Evolutionary conservation across 2,329 filamentous ascomycete species (phyloP).

Genomic region (Aspergillus carbonarius): DNA sequence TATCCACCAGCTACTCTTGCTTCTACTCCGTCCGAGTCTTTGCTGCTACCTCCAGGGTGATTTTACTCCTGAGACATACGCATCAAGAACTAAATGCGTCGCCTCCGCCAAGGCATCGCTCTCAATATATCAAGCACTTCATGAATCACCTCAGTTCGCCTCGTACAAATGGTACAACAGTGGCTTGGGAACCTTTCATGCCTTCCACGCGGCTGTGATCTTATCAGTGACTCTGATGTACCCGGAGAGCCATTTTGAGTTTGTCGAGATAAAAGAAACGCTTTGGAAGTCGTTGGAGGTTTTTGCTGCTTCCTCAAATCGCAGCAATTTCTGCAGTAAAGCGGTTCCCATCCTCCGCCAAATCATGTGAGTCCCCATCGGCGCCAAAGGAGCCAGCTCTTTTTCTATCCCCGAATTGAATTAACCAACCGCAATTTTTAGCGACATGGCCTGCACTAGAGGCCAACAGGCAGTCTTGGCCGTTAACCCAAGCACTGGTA

Average conservation of each 20-base stretch:
- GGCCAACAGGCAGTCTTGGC: constrained; percentile 14
- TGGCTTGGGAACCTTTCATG: constrained; percentile 42
- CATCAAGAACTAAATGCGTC: constrained; percentile 33
- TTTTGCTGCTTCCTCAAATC: constrained; percentile 34
- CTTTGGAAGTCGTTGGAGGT: constrained; percentile 31
- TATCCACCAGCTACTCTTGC: constrained; percentile 38
- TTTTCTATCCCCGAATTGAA: neutral
- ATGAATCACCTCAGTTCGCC: constrained; percentile 31
- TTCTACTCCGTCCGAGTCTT: constrained; percentile 38
- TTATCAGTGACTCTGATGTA: constrained; percentile 30
- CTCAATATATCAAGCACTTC: constrained; percentile 33
- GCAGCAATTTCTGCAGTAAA: constrained; percentile 39
- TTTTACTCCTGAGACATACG: constrained; percentile 29
- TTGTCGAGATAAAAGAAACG: constrained; percentile 28
- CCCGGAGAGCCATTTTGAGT: constrained; percentile 30
- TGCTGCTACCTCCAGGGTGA: constrained; percentile 35
- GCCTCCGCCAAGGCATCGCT: constrained; percentile 35
- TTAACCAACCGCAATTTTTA: constrained; percentile 1
- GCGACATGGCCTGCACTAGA: constrained; percentile 26
- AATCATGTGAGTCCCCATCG: constrained; percentile 28
- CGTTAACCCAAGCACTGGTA: constrained; percentile 7
- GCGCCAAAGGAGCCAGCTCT: neutral
- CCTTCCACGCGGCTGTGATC: constrained; percentile 41
- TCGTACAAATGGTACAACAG: constrained; percentile 44
- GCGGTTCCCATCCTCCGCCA: constrained; percentile 36